Evolutionary conservation across 2,329 filamentous ascomycete genomes (phyloP).

Genomic region (Colletotrichum karsti): DNA sequence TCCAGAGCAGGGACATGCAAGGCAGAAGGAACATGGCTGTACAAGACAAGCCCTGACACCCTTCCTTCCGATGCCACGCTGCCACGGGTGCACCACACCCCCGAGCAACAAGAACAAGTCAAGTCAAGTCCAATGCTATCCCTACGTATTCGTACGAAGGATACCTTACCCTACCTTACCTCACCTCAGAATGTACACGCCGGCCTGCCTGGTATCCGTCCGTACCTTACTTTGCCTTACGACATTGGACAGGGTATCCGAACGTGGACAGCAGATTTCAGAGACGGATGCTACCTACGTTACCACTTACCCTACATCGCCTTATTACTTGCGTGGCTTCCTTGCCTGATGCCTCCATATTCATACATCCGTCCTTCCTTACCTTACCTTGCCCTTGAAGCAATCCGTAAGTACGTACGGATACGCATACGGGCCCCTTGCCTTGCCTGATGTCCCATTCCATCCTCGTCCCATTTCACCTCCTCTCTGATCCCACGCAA

Average conservation of each 20-base stretch:
- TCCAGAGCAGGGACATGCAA: neutral
- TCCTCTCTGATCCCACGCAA: neutral
- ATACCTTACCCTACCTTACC: neutral
- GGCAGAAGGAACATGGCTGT: neutral
- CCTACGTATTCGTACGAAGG: neutral
- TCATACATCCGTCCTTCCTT: neutral
- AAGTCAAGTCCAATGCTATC: neutral
- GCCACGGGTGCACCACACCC: neutral
- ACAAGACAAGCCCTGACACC: neutral
- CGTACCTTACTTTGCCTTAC: neutral
- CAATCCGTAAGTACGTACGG: neutral
- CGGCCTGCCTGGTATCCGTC: neutral
- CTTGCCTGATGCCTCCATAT: neutral
- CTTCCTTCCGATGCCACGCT: conserved; percentile 9
- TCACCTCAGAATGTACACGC: neutral
- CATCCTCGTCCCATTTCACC: neutral
- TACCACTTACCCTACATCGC: neutral
- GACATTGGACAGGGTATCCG: neutral
- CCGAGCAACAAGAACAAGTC: neutral
- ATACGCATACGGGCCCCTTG: neutral
- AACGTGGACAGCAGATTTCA: neutral
- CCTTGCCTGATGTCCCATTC: conserved; percentile 10
- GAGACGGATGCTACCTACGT: neutral
- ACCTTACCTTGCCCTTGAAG: neutral
- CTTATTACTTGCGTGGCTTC: neutral